Conservation (phyloP, 2,329 filamentous ascomycete species). For the Arthrinium phaeospermum region DNA sequence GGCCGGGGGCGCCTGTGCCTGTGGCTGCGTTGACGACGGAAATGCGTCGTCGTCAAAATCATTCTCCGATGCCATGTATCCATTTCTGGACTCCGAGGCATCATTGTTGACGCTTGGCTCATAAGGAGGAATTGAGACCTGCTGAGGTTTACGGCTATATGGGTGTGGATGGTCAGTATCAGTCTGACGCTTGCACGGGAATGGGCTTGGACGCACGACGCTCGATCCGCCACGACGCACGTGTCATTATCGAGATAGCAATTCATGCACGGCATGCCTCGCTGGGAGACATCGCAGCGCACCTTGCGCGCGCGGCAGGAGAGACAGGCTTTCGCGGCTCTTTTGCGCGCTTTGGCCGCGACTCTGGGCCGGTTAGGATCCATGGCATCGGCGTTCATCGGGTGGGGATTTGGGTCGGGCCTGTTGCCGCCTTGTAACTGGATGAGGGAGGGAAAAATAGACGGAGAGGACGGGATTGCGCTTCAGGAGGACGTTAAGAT, state of each 20-base stretch:
- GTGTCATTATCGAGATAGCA: slow-evolving; percentile 56
- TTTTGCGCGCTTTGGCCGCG: slow-evolving; percentile 46
- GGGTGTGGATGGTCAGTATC: not conserved
- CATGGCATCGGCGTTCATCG: not conserved
- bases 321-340: slow-evolving; percentile 56
- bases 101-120: not conserved
- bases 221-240: slow-evolving; percentile 47
- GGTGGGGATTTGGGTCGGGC: not conserved
- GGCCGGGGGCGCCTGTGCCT: not conserved
- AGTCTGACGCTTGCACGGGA: not conserved
- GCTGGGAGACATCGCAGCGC: slow-evolving; percentile 55
- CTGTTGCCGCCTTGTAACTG: not conserved
- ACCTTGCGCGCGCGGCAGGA: slow-evolving; percentile 59
- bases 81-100: not conserved
- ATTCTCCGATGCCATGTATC: not conserved
- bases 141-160: slow-evolving; percentile 18
- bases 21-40: not conserved
- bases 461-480: not conserved
- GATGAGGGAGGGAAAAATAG: not conserved
- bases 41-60: not conserved
- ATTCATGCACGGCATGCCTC: slow-evolving; percentile 57
- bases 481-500: slow-evolving; percentile 1
- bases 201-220: slow-evolving; percentile 40
- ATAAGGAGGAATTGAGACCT: slow-evolving; percentile 15
- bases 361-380: slow-evolving; percentile 36